Base-by-base conservation (phyloP, 1,139 yeast species). In the Yamadazyma dendronema region DNA sequence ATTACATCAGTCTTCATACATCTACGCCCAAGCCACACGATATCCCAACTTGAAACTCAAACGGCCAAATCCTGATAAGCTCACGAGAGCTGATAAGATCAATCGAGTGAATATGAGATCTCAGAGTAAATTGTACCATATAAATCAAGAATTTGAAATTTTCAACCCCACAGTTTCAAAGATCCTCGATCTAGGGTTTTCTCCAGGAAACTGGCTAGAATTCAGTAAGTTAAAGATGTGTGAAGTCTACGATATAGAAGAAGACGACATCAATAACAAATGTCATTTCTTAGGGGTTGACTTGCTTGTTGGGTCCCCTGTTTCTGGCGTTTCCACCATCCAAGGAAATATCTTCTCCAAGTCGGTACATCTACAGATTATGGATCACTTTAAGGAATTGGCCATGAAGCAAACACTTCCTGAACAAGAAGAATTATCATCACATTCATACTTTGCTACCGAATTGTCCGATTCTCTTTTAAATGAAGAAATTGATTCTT, bases 201-300 rank as follows among this genome's bases (percentile, higher is more conserved):
- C 95, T 0, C 98, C 98, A 0, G 98, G 98, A 0, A 90, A 95
- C 25, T 92, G 98, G 98, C 74, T 90, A 10, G 87, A 82, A 48
- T 94, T 85, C 23, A 84, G 95, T 6, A 54, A 57, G 31, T 43
- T 55, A 24, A 49, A 59, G 23, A 46, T 71, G 41, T 53, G 61
- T 29, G 49, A 52, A 26, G 36, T 61, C 2, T 68, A 68, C 44
- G 47, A 41, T 3, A 28, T 66, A 2, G 56, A 51, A 0, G 76
- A 77, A 5, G 79, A 77, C 31, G 61, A 76, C 30, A 74, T 86
- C 10, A 57, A 67, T 12, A 68, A 75, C 3, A 64, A 67, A 16
- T 90, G 96, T 12, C 72, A 76, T 33, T 77, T 92, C 2, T 60
- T 92, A 29, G 98, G 98, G 17, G 83, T 90, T 31, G 98, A 92